Evolutionary conservation across 2,329 filamentous ascomycete genomes (phyloP).

Genomic region (Alternaria gansuensis): DNA sequence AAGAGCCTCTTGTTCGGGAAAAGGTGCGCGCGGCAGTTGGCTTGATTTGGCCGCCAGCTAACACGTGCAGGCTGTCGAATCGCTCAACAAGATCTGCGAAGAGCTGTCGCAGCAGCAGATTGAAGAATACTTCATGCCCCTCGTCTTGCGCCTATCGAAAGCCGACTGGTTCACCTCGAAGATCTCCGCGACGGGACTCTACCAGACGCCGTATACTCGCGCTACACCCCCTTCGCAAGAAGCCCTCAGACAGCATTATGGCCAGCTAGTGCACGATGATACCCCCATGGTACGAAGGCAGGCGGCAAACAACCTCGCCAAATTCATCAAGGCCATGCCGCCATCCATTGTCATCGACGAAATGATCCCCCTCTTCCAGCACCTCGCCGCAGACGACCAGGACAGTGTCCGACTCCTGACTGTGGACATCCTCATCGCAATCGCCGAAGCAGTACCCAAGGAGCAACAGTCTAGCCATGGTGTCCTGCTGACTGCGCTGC

Average conservation of each 20-base stretch:
- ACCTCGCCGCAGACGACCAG: conserved; percentile 94
- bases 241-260: conserved; percentile 89
- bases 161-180: conserved; percentile 99
- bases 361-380: conserved; percentile 99
- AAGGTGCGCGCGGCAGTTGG: conserved; percentile 70
- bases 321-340: conserved; percentile 97
- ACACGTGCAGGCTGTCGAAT: conserved; percentile 84
- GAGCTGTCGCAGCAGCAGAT: conserved; percentile 91
- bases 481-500: conserved; percentile 86
- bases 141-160: conserved; percentile 95
- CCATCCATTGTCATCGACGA: conserved; percentile 91
- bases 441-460: conserved; percentile 96
- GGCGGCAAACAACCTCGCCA: conserved; percentile 93
- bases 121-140: conserved; percentile 96
- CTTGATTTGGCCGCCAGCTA: conserved; percentile 32
- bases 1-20: conserved; percentile 96
- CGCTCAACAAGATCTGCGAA: conserved; percentile 98
- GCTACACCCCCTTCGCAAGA: conserved; percentile 88
- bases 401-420: conserved; percentile 96
- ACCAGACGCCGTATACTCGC: conserved; percentile 91
- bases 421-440: conserved; percentile 94
- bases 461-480: conserved; percentile 97
- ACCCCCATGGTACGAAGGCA: conserved; percentile 99
- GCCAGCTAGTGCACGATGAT: conserved; percentile 93
- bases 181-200: conserved; percentile 95